Evolutionary conservation across 441 rosid species (phyloP).

Genomic region (Daphne laureola): DNA sequence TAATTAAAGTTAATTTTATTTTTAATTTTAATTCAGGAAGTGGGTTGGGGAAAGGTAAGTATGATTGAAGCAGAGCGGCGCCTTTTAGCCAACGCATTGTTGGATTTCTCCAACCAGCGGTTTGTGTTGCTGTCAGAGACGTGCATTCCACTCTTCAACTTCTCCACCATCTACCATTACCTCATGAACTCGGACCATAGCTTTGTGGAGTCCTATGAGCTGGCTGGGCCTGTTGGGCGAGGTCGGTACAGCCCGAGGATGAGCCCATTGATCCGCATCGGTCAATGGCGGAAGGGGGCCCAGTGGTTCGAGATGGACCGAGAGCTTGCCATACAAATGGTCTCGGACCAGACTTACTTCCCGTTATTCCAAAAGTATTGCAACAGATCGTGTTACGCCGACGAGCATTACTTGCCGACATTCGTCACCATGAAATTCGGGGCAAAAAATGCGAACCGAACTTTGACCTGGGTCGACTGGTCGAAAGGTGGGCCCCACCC

Average conservation of each 20-base stretch:
- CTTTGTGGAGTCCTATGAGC: conserved; percentile 54
- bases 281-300: conserved; percentile 79
- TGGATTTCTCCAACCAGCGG: conserved; percentile 72
- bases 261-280: conserved; percentile 39
- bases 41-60: conserved; percentile 66
- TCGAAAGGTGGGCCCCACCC: conserved; percentile 78
- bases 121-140: conserved; percentile 78
- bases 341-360: conserved; percentile 50
- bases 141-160: conserved; percentile 88
- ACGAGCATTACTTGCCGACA: conserved; percentile 87
- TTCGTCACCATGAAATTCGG: conserved; percentile 32
- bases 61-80: conserved; percentile 95
- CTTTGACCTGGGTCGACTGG: conserved; percentile 91
- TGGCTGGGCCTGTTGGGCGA: conserved; percentile 45
- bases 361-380: conserved; percentile 46
- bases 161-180: conserved; percentile 66
- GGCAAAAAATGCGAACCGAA: conserved; percentile 55
- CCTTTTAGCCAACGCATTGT: conserved; percentile 71
- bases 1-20: background rate
- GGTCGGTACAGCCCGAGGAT: conserved; percentile 53
- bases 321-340: conserved; percentile 44
- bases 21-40: conserved; percentile 39
- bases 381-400: conserved; percentile 47
- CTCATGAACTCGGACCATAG: conserved; percentile 41
- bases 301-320: conserved; percentile 88